Percentiles rank a stretch among this genome's conserved stretches.
These are phyloP conservation scores for Lactarius tabidus DNA, from an alignment of 768 basidiomycete genomes.

Conservation along the genomic window DNA sequence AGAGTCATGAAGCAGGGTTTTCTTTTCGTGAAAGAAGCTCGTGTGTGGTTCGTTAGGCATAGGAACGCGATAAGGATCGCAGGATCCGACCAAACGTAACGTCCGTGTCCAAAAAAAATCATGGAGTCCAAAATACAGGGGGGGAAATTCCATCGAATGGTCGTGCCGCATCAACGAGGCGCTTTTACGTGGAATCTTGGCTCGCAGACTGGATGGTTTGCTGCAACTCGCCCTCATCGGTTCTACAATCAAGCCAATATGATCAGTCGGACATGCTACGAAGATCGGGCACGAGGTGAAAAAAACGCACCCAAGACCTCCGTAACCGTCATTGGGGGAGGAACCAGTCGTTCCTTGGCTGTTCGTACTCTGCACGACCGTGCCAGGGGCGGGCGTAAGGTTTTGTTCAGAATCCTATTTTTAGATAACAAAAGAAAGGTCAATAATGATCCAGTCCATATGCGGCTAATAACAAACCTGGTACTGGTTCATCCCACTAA, in stretches of 20 bases:
- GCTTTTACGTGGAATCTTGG: neutral
- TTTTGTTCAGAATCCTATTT: constrained; percentile 18
- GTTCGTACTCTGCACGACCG: constrained; percentile 13
- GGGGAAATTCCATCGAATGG: neutral
- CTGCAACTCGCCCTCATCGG: neutral
- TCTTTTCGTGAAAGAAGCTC: neutral
- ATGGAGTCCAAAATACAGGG: neutral
- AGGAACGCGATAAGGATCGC: neutral
- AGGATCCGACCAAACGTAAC: neutral
- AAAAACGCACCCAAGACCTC: constrained; percentile 18
- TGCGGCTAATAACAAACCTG: constrained; percentile 11
- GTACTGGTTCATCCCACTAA: constrained; percentile 18
- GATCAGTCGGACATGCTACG: neutral
- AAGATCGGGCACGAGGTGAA: neutral
- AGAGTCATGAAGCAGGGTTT: neutral
- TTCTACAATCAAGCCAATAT: neutral
- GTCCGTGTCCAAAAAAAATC: constrained; percentile 10
- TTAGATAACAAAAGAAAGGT: neutral
- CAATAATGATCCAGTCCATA: neutral
- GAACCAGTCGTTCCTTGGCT: neutral
- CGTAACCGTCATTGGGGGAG: constrained; percentile 26
- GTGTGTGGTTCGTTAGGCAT: neutral
- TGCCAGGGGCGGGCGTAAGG: constrained; percentile 4
- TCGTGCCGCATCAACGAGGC: neutral
- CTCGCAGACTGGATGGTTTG: constrained; percentile 8